phyloP scores from a whole-genome alignment of 306 rosid genomes.

The Gillenia trifoliata region DNA sequence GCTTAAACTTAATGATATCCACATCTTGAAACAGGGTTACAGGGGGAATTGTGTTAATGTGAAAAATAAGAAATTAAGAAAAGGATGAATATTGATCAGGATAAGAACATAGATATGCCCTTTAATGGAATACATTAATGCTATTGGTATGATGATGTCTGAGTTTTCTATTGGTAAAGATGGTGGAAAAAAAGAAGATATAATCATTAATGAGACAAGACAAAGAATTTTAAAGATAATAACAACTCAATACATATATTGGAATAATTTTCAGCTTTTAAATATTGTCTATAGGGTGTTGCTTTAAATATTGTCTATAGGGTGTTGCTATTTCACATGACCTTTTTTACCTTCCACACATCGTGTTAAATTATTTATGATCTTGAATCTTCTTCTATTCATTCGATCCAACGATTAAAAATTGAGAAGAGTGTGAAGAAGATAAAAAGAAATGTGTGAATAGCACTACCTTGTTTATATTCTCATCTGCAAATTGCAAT shows the following conservation, averaged over 20 bases:
- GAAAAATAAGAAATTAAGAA: background rate
- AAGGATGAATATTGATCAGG: too few relatives aligned
- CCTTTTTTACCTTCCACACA: too few relatives aligned
- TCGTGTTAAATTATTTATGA: too few relatives aligned
- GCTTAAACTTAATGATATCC: background rate
- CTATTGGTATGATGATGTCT: background rate
- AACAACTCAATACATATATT: background rate
- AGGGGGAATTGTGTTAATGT: too few relatives aligned
- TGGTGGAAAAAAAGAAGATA: background rate
- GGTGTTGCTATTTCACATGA: too few relatives aligned
- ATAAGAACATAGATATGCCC: too few relatives aligned
- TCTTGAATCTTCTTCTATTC: too few relatives aligned
- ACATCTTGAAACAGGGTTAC: too few relatives aligned
- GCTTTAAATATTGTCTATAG: background rate
- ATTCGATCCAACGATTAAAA: too few relatives aligned
- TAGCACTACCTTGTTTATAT: too few relatives aligned
- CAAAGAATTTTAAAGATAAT: background rate
- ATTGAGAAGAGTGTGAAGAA: too few relatives aligned
- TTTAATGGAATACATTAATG: background rate
- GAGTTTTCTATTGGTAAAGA: background rate
- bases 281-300: background rate
- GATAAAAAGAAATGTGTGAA: too few relatives aligned
- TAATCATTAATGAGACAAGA: background rate
- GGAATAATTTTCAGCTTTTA: background rate
- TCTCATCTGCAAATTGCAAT: background rate